Conservation (phyloP, 2,329 filamentous ascomycete genomes). For the Penicillium sp. region DNA sequence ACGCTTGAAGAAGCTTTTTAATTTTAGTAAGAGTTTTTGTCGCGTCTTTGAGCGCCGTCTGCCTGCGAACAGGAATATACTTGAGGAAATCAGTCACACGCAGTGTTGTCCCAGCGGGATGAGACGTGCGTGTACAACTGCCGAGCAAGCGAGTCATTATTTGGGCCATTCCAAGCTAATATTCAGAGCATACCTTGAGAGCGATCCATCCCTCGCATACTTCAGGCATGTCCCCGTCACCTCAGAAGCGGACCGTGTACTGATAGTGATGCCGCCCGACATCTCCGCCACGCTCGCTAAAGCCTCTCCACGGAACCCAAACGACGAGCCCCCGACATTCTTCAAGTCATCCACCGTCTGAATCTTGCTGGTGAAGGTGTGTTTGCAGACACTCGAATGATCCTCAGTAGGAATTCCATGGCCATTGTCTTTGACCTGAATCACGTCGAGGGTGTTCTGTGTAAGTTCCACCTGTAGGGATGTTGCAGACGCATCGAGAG, state of each 20-base stretch:
- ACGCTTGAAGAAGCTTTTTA: conserved; percentile 55
- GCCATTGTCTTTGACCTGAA: conserved; percentile 64
- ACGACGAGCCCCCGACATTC: conserved; percentile 53
- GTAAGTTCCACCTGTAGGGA: conserved; percentile 59
- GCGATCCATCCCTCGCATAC: conserved; percentile 51
- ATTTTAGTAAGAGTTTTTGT: conserved; percentile 52
- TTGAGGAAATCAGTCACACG: conserved; percentile 57
- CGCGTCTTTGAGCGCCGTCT: conserved; percentile 52
- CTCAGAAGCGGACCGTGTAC: conserved; percentile 58
- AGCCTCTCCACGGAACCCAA: conserved; percentile 66
- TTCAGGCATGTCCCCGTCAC: conserved; percentile 52
- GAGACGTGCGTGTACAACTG: conserved; percentile 45
- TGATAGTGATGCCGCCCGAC: conserved; percentile 52
- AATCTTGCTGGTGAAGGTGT: conserved; percentile 65
- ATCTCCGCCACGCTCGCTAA: conserved; percentile 61
- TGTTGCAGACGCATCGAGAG: conserved; percentile 62
- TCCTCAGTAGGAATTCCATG: conserved; percentile 59
- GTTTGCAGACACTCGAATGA: conserved; percentile 54
- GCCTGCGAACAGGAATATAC: conserved; percentile 58
- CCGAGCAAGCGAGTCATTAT: background rate
- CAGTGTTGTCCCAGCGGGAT: conserved; percentile 61
- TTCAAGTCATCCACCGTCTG: conserved; percentile 55
- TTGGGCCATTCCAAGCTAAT: background rate
- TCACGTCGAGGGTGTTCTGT: conserved; percentile 58
- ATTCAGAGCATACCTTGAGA: conserved; percentile 40